phyloP scores from a whole-genome alignment of 768 basidiomycete genomes.

The Podaxis sp. region DNA sequence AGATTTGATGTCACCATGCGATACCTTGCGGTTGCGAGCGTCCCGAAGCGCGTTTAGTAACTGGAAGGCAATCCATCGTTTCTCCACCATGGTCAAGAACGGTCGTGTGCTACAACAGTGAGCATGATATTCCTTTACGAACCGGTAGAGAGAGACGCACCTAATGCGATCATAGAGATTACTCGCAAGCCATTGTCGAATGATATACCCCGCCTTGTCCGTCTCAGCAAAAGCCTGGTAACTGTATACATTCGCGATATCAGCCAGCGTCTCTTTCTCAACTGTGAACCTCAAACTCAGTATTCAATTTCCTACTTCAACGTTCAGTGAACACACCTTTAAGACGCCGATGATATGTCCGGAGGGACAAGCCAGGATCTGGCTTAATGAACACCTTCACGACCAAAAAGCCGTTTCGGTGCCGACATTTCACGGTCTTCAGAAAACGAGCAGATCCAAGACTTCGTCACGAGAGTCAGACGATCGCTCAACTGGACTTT shows the following conservation, averaged over 20 bases:
- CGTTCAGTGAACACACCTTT: conserved; percentile 50
- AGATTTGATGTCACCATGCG: conserved; percentile 97
- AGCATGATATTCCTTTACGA: background rate
- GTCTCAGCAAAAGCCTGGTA: conserved; percentile 92
- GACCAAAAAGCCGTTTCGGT: conserved; percentile 78
- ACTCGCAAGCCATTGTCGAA: conserved; percentile 92
- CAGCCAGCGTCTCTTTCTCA: conserved; percentile 78
- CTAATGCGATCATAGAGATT: conserved; percentile 97
- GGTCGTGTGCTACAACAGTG: conserved; percentile 74
- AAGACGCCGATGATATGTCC: conserved; percentile 68
- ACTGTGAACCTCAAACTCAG: conserved; percentile 38
- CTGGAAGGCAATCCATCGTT: conserved; percentile 98
- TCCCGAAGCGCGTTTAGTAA: conserved; percentile 81
- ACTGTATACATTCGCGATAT: conserved; percentile 84
- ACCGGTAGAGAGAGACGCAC: conserved; percentile 35
- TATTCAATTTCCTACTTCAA: background rate
- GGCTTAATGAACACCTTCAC: conserved; percentile 97
- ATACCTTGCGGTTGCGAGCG: conserved; percentile 78
- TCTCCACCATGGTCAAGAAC: conserved; percentile 87
- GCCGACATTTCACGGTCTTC: conserved; percentile 86
- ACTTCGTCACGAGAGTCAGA: conserved; percentile 27
- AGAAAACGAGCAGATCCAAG: conserved; percentile 64
- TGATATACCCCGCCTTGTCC: conserved; percentile 92
- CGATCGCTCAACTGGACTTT: background rate
- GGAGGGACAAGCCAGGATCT: conserved; percentile 76